These are phyloP conservation scores for Chrysoporthe puriensis DNA, from an alignment of 2,329 filamentous ascomycete species.

Conservation along the genomic window DNA sequence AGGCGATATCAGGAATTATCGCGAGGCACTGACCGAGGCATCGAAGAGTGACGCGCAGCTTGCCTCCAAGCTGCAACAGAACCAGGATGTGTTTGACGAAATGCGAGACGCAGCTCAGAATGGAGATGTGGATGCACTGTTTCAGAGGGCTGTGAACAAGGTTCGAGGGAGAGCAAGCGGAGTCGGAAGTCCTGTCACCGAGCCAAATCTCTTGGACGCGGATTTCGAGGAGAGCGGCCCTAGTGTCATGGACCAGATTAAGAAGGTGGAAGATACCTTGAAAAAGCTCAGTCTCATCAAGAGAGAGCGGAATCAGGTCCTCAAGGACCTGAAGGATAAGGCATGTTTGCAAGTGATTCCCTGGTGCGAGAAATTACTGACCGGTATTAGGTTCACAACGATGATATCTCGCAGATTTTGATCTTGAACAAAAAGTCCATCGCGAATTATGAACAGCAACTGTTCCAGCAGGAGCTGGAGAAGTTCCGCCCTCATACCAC, in stretches of 20 bases:
- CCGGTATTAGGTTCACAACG: slow-evolving; percentile 75
- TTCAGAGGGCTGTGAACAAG: slow-evolving; percentile 83
- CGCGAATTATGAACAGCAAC: slow-evolving; percentile 84
- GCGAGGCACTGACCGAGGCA: slow-evolving; percentile 87
- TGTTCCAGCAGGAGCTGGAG: slow-evolving; percentile 96
- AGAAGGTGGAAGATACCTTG: slow-evolving; percentile 83
- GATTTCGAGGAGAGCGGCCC: slow-evolving; percentile 82
- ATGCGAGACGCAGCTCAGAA: slow-evolving; percentile 89
- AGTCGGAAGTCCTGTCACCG: slow-evolving; percentile 60
- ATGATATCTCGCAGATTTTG: slow-evolving; percentile 96
- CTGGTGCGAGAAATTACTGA: slow-evolving; percentile 30
- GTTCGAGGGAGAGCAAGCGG: slow-evolving; percentile 68
- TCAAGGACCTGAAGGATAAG: slow-evolving; percentile 98
- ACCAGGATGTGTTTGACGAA: slow-evolving; percentile 88
- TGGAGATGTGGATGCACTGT: slow-evolving; percentile 85
- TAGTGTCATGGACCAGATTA: slow-evolving; percentile 88
- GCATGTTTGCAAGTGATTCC: slow-evolving; percentile 52
- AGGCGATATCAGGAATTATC: slow-evolving; percentile 84
- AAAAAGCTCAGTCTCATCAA: slow-evolving; percentile 93
- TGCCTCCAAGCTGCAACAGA: slow-evolving; percentile 80
- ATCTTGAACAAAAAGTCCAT: slow-evolving; percentile 98
- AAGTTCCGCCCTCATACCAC: slow-evolving; percentile 95
- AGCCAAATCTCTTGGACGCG: slow-evolving; percentile 81
- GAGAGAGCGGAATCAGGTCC: slow-evolving; percentile 83
- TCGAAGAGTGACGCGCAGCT: slow-evolving; percentile 84